Evolutionary conservation across 495 filamentous ascomycete genomes (phyloP).

Genomic region (Xylaria intraflava): DNA sequence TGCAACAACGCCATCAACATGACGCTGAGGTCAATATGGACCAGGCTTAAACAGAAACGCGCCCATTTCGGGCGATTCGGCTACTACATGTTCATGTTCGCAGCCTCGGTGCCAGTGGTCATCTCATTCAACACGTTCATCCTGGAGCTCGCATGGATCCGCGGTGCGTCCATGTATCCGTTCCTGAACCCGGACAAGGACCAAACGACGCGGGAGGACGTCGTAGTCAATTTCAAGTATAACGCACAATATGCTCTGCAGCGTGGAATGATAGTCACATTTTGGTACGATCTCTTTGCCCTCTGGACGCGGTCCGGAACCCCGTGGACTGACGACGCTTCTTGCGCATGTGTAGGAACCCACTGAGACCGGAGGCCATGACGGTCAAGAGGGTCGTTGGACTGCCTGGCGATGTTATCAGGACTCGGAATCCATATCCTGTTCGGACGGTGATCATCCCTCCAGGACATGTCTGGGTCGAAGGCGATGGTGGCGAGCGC

Average conservation of each 20-base stretch:
- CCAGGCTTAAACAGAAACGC: slow-evolving; percentile 16
- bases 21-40: slow-evolving; percentile 31
- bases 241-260: slow-evolving; percentile 37
- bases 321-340: slow-evolving; percentile 6
- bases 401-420: slow-evolving; percentile 61
- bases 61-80: slow-evolving; percentile 32
- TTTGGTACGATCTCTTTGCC: slow-evolving; percentile 35
- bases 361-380: slow-evolving; percentile 50
- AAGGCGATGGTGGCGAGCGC: slow-evolving; percentile 58
- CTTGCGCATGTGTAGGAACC: slow-evolving; percentile 44
- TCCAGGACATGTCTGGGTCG: slow-evolving; percentile 70
- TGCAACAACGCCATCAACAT: slow-evolving; percentile 14
- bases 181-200: slow-evolving; percentile 62
- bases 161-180: slow-evolving; percentile 70
- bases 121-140: slow-evolving; percentile 60
- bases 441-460: slow-evolving; percentile 53
- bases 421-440: slow-evolving; percentile 55
- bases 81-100: slow-evolving; percentile 45
- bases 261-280: slow-evolving; percentile 50
- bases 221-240: slow-evolving; percentile 46
- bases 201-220: slow-evolving; percentile 46
- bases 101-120: slow-evolving; percentile 56
- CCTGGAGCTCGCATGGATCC: slow-evolving; percentile 55
- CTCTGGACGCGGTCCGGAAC: background rate
- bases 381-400: slow-evolving; percentile 65